These are phyloP conservation scores for Gelatoporia subvermispora DNA, from an alignment of 768 basidiomycete species.

Conservation along the genomic window DNA sequence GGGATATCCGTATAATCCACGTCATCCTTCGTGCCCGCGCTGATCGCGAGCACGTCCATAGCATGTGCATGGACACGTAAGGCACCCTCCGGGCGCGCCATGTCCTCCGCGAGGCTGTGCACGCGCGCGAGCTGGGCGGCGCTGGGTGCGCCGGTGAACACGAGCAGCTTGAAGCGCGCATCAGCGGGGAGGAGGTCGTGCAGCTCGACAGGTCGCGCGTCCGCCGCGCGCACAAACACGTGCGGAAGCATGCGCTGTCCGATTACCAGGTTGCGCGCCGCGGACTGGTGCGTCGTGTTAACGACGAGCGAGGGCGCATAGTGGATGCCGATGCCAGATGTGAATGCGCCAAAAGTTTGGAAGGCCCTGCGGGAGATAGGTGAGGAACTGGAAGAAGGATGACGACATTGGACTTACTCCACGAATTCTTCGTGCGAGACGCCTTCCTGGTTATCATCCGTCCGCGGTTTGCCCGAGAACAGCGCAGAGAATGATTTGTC, in stretches of 20 bases:
- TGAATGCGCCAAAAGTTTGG: constrained; percentile 41
- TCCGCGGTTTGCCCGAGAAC: constrained; percentile 50
- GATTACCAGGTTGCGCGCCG: constrained; percentile 36
- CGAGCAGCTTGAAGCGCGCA: constrained; percentile 43
- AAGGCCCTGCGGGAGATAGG: constrained; percentile 29
- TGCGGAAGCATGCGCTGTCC: constrained; percentile 51
- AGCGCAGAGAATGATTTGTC: constrained; percentile 48
- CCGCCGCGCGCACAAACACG: constrained; percentile 41
- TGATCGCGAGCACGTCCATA: constrained; percentile 15
- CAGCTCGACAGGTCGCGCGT: constrained; percentile 41
- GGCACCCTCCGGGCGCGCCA: not conserved
- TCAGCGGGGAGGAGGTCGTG: constrained; percentile 47
- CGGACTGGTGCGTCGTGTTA: constrained; percentile 28
- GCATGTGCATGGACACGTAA: not conserved
- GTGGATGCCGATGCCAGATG: constrained; percentile 46
- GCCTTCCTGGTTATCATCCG: constrained; percentile 32
- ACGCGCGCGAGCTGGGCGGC: constrained; percentile 18
- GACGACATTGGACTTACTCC: constrained; percentile 22
- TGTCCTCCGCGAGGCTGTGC: constrained; percentile 13
- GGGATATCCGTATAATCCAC: constrained; percentile 35
- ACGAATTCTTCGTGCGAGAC: constrained; percentile 49
- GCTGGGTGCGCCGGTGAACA: constrained; percentile 38
- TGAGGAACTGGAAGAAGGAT: not conserved
- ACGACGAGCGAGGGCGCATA: constrained; percentile 39
- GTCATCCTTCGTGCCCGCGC: constrained; percentile 5